Evolutionary conservation across 257 asterid species (phyloP).

Genomic region (Coffea canephora): DNA sequence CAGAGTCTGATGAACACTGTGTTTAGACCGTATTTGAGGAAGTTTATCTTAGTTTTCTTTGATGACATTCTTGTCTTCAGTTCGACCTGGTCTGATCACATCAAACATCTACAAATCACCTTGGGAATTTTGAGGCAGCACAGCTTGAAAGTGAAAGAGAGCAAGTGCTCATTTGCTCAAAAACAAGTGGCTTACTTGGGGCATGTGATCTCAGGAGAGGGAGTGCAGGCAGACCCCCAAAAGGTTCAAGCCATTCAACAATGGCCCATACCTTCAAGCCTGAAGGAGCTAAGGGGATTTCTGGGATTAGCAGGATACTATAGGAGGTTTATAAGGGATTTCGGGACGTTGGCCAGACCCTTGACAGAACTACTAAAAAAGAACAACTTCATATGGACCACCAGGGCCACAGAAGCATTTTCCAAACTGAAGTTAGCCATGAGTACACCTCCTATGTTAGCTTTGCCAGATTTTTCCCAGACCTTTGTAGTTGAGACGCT

Average conservation of each 20-base stretch:
- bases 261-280: background rate
- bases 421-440: background rate
- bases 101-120: background rate
- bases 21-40: background rate
- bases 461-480: background rate
- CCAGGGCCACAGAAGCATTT: background rate
- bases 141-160: background rate
- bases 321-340: background rate
- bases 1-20: background rate
- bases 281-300: background rate
- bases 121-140: background rate
- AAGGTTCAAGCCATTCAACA: background rate
- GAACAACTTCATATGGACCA: background rate
- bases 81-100: background rate
- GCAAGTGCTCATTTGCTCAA: background rate
- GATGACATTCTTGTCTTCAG: background rate
- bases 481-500: background rate
- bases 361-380: background rate
- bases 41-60: background rate
- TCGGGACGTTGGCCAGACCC: background rate
- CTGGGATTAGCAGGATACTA: background rate
- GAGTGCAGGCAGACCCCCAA: background rate
- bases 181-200: background rate
- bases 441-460: background rate
- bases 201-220: background rate